A percentile compares a stretch with the other conserved stretches of the same genome.
phyloP scores from a whole-genome alignment of 1,139 yeast species.

The Kluyveromyces sp. region DNA sequence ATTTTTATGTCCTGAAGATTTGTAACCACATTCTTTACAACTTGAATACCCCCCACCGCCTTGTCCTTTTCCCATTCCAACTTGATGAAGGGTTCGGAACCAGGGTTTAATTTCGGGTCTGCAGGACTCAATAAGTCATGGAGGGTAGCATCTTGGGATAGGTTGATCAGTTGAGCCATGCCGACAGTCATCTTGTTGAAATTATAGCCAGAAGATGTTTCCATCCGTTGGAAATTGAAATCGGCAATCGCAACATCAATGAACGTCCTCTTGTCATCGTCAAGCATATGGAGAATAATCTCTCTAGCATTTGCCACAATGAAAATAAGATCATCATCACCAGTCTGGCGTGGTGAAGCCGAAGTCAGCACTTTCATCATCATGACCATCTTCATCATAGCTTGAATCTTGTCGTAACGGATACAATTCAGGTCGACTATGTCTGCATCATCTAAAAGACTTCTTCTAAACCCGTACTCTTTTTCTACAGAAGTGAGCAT shows the following conservation, averaged over 20 bases:
- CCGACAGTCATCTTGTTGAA: conserved; percentile 52
- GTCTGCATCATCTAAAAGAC: conserved; percentile 32
- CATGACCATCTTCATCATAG: conserved; percentile 28
- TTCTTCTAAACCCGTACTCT: conserved; percentile 30
- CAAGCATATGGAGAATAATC: conserved; percentile 64
- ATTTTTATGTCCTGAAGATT: conserved; percentile 49
- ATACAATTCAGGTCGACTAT: conserved; percentile 30
- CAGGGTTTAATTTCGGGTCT: conserved; percentile 7
- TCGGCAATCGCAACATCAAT: conserved; percentile 65
- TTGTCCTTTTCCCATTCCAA: conserved; percentile 59
- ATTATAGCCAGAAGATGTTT: conserved; percentile 58
- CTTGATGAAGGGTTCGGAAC: conserved; percentile 34
- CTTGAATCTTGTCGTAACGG: conserved; percentile 27
- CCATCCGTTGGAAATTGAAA: conserved; percentile 53
- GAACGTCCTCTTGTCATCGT: conserved; percentile 54
- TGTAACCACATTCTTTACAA: conserved; percentile 49
- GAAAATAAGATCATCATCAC: conserved; percentile 27
- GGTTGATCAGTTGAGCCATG: conserved; percentile 64
- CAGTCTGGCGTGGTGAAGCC: conserved; percentile 25
- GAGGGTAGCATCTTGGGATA: conserved; percentile 52
- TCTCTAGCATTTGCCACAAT: conserved; percentile 70
- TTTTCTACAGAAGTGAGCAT: conserved; percentile 41
- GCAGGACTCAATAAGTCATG: conserved; percentile 67
- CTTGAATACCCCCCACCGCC: conserved; percentile 62
- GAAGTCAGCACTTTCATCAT: conserved; percentile 31